Percentiles rank a stretch among this genome's conserved stretches.
Evolutionary conservation across 305 asterid species (phyloP).

Genomic region (Fraxinus albicans): DNA sequence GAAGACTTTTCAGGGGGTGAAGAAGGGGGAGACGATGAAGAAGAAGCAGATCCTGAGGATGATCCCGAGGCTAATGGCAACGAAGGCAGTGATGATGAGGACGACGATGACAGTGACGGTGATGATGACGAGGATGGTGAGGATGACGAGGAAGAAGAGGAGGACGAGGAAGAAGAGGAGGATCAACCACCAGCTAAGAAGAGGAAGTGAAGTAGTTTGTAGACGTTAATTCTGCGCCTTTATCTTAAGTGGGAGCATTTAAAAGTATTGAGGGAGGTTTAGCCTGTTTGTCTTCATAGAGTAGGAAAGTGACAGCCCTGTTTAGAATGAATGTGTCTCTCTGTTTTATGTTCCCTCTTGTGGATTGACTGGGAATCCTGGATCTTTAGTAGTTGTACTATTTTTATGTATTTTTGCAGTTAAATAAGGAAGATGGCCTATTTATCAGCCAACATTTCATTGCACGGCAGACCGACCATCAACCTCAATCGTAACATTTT

Average conservation of each 20-base stretch:
- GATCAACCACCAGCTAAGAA: constrained; percentile 90
- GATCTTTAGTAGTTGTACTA: background rate
- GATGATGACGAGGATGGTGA: constrained; percentile 34
- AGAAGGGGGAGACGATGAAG: constrained; percentile 56
- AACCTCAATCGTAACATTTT: background rate
- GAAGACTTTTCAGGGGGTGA: constrained; percentile 68
- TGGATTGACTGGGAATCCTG: constrained; percentile 16
- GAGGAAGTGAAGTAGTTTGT: constrained; percentile 54
- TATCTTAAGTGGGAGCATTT: constrained; percentile 47
- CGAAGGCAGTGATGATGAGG: constrained; percentile 39
- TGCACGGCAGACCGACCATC: background rate
- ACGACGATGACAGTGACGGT: background rate
- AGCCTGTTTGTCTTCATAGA: constrained; percentile 41
- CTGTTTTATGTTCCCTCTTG: constrained; percentile 21
- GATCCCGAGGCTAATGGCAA: constrained; percentile 48
- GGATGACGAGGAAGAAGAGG: constrained; percentile 22
- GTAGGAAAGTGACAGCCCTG: constrained; percentile 40
- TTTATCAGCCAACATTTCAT: background rate
- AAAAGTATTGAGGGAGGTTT: constrained; percentile 38
- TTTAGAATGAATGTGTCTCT: constrained; percentile 30
- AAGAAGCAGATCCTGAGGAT: constrained; percentile 47
- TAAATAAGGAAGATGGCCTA: background rate
- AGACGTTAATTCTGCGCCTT: constrained; percentile 31
- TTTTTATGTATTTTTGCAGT: background rate
- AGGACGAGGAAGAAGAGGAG: constrained; percentile 54